Conservation (phyloP, 108 stramenopile genomes). For the Ochromonas danica region DNA sequence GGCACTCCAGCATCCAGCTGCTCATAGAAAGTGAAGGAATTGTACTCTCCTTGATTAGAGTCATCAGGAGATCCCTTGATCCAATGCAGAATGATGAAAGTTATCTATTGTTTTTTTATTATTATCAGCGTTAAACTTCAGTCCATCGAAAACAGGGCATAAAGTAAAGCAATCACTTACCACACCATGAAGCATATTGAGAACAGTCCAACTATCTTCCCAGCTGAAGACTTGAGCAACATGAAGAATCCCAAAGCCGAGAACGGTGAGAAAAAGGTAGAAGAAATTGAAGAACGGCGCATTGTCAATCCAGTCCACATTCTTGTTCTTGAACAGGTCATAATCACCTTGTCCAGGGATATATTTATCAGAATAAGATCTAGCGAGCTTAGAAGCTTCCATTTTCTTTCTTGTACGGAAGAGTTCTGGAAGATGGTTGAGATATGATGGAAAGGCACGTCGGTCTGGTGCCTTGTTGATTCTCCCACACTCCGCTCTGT, state of each 20-base stretch:
- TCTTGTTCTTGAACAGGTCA: conserved; percentile 29
- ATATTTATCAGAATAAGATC: conserved; percentile 28
- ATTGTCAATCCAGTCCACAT: conserved; percentile 26
- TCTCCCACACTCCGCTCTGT: too few species aligned
- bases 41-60: conserved; percentile 56
- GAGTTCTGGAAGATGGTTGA: too few species aligned
- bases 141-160: too few species aligned
- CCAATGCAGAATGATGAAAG: conserved; percentile 59
- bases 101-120: not conserved
- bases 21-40: conserved; percentile 58
- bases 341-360: conserved; percentile 3
- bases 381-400: not conserved
- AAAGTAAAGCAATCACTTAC: too few species aligned
- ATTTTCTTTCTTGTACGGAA: too few species aligned
- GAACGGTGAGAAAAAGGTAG: not conserved
- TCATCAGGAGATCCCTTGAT: conserved; percentile 61
- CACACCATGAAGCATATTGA: conserved; percentile 26
- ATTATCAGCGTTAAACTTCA: not conserved
- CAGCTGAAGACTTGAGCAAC: not conserved
- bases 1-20: conserved; percentile 57
- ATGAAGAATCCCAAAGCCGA: not conserved
- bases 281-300: conserved; percentile 4
- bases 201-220: conserved; percentile 25
- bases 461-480: too few species aligned
- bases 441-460: too few species aligned